These are phyloP conservation scores for Evansstolkia leycettana DNA, from an alignment of 495 filamentous ascomycete species.

Conservation along the genomic window DNA sequence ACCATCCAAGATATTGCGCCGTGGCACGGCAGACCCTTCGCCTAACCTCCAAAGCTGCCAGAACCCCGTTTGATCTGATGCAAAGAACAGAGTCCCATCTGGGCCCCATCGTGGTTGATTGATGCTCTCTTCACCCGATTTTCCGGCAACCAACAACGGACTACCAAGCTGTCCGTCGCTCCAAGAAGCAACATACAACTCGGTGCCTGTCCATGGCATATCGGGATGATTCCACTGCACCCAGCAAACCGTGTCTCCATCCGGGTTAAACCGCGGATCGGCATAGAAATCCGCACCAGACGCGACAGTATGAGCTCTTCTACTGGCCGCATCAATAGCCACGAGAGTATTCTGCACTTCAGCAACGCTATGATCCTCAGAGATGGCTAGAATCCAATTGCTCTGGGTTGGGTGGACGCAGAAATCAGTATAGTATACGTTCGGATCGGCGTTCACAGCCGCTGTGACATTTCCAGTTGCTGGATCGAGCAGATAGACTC, in stretches of 20 bases:
- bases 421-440: conserved; percentile 24
- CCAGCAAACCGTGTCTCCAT: conserved; percentile 32
- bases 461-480: conserved; percentile 11
- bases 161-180: conserved; percentile 9
- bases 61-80: conserved; percentile 25
- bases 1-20: conserved; percentile 13
- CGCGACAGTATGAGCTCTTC: conserved; percentile 8
- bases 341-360: conserved; percentile 16
- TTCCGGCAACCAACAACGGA: conserved; percentile 16
- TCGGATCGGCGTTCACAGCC: conserved; percentile 14
- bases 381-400: conserved; percentile 28
- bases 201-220: conserved; percentile 36
- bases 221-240: conserved; percentile 39
- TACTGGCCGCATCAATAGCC: conserved; percentile 9
- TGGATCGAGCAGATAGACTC: conserved; percentile 24
- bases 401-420: conserved; percentile 18
- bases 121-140: conserved; percentile 18
- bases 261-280: conserved; percentile 32
- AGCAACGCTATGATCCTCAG: conserved; percentile 33
- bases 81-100: conserved; percentile 32
- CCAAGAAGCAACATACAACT: conserved; percentile 28
- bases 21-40: conserved; percentile 2
- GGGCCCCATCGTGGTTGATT: conserved; percentile 32
- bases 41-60: conserved; percentile 28
- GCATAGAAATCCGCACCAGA: conserved; percentile 37